A percentile compares a stretch with the other conserved stretches of the same genome.
phyloP scores from a whole-genome alignment of 208 protist genomes.

The Plasmodiophora brassicae region DNA sequence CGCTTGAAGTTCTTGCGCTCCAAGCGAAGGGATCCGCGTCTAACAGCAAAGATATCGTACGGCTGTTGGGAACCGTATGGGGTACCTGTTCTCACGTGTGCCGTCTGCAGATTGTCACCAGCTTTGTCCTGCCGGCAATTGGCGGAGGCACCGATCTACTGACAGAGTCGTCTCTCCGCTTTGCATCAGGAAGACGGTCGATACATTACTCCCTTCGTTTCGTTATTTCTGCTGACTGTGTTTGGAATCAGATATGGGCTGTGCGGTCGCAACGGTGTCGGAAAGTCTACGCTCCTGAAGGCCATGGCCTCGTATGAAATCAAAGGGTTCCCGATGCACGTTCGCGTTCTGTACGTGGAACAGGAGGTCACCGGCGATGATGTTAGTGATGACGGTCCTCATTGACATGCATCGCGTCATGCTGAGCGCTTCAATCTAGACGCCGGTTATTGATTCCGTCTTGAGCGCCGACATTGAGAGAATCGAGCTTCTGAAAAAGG shows the following conservation, averaged over 20 bases:
- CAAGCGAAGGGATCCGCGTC: too few species aligned
- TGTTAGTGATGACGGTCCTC: neutral
- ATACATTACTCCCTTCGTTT: too few species aligned
- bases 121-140: neutral
- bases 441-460: neutral
- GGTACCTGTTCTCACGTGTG: too few species aligned
- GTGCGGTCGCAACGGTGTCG: slow-evolving; percentile 39
- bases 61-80: too few species aligned
- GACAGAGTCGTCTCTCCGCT: neutral
- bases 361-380: slow-evolving; percentile 32
- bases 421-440: neutral
- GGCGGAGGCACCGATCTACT: neutral
- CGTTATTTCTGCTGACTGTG: too few species aligned
- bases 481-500: neutral
- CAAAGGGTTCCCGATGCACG: slow-evolving; percentile 20
- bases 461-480: neutral
- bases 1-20: too few species aligned
- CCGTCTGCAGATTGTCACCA: slow-evolving; percentile 2
- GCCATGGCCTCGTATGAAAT: slow-evolving; percentile 34
- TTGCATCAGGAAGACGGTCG: slow-evolving; percentile 24
- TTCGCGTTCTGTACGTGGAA: slow-evolving; percentile 40
- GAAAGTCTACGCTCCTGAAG: slow-evolving; percentile 49
- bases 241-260: slow-evolving; percentile 37
- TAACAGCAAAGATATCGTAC: too few species aligned
- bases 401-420: neutral